Percentiles rank a stretch among this genome's conserved stretches.
phyloP scores from a whole-genome alignment of 2,329 filamentous ascomycete genomes.

The Didymella lethalis region DNA sequence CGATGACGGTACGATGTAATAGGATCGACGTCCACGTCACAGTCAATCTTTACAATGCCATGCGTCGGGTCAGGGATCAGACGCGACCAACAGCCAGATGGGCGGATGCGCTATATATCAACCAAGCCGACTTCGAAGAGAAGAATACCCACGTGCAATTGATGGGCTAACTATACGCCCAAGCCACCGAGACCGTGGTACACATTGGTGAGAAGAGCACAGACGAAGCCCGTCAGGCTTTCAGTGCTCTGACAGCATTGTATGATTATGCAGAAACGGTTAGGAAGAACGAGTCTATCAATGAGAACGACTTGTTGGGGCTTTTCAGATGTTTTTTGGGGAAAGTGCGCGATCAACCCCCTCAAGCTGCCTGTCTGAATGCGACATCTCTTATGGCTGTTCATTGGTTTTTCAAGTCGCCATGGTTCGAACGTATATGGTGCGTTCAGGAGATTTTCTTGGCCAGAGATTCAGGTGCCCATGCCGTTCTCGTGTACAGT shows the following conservation, averaged over 20 bases:
- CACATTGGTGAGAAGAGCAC: background rate
- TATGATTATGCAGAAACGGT: too few species aligned
- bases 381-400: too few species aligned
- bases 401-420: background rate
- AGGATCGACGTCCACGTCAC: background rate
- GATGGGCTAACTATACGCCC: background rate
- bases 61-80: background rate
- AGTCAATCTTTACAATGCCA: background rate
- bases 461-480: background rate
- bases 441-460: slow-evolving; percentile 1
- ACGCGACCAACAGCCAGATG: background rate
- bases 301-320: too few species aligned
- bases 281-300: too few species aligned
- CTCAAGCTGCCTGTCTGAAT: too few species aligned
- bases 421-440: slow-evolving; percentile 1
- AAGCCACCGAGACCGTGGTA: background rate
- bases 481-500: too few species aligned
- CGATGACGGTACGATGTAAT: background rate
- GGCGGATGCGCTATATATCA: background rate
- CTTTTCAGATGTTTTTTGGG: too few species aligned
- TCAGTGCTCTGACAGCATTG: too few species aligned
- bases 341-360: too few species aligned
- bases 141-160: background rate
- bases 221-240: background rate
- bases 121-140: background rate